Base-by-base conservation (phyloP, 495 filamentous ascomycete genomes). In the Lasiosphaeria hispida region DNA sequence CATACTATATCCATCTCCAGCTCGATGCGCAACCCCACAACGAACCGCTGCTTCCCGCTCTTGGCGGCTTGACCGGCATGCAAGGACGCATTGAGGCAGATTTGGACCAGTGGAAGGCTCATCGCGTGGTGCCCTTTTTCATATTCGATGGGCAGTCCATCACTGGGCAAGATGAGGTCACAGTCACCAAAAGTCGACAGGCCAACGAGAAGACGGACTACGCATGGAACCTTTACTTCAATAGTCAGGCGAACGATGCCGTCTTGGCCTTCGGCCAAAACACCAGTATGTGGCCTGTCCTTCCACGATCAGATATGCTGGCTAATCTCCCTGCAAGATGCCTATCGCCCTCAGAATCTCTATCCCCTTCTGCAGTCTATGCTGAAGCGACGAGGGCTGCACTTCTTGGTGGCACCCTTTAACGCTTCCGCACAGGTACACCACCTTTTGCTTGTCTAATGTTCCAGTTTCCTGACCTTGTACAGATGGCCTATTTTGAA, bases 211-310 rank as follows among this genome's bases (percentile, higher is more conserved):
- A 83, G 61, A 76, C 77, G 9, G 74, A 82, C 44, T 58, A 70
- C 30, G 92, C 94, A 5, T 99, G 95, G 92, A 82, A 85, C 2
- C 76, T 93, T 30, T 99, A 99, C 69, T 88, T 91, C 61, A 81
- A 87, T 55, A 84, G 90, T 48, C 77, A 88, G 67, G 87, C 91
- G 5, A 82, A 87, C 38, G 81, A 88, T 54, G 91, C 93, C 15
- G 90, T 95, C 4, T 78, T 84, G 51, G 84, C 86, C 11, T 97
- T 99, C 74, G 88, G 90, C 38, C 61, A 64, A 49, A 81, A 84
- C 65, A 88, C 87, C 63, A 86, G 93, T 96, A 83, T 61, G 81
- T 53, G 4, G 1, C 4, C 36, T 37, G 13, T 15, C 47, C 15
- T 15, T 48, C 9, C 33, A 48, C 39, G 30, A 17, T 40, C 9